Percentiles rank a stretch among this genome's conserved stretches.
Evolutionary conservation across 2,329 filamentous ascomycete species (phyloP).

Genomic region (Dendryphion nanum): DNA sequence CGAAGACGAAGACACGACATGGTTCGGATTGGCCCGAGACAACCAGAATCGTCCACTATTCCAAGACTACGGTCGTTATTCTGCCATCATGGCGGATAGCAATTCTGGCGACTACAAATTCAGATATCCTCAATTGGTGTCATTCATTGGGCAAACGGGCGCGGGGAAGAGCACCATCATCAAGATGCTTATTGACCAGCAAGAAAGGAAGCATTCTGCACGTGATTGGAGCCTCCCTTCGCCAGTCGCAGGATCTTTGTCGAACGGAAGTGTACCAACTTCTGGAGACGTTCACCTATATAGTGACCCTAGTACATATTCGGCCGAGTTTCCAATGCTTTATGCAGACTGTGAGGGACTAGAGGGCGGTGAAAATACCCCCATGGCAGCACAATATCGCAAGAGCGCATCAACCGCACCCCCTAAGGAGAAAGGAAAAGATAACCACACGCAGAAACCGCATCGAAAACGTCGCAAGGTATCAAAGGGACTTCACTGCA

Average conservation of each 20-base stretch:
- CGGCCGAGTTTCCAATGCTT: conserved; percentile 43
- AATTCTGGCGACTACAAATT: not conserved
- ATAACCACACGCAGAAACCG: not conserved
- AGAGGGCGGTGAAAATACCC: conserved; percentile 47
- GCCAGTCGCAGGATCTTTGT: conserved; percentile 10
- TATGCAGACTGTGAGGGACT: conserved; percentile 56
- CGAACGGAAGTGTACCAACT: conserved; percentile 10
- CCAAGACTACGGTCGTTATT: conserved; percentile 13
- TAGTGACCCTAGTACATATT: conserved; percentile 45
- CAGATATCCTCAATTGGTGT: conserved; percentile 7
- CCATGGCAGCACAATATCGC: conserved; percentile 12
- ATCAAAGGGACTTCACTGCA: not conserved
- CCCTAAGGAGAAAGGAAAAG: not conserved
- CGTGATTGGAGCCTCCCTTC: conserved; percentile 2
- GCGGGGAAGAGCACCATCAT: conserved; percentile 11
- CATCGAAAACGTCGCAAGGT: not conserved
- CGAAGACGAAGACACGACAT: conserved; percentile 17
- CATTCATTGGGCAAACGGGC: conserved; percentile 10
- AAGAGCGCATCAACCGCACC: not conserved
- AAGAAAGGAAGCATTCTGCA: conserved; percentile 2
- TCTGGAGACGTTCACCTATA: conserved; percentile 44
- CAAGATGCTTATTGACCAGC: conserved; percentile 11
- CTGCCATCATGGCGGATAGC: conserved; percentile 8
- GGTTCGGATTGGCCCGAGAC: conserved; percentile 15
- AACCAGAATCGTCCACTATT: conserved; percentile 5